Conservation (phyloP, 805 yeast species). For the Phaffomyces opuntiae region DNA sequence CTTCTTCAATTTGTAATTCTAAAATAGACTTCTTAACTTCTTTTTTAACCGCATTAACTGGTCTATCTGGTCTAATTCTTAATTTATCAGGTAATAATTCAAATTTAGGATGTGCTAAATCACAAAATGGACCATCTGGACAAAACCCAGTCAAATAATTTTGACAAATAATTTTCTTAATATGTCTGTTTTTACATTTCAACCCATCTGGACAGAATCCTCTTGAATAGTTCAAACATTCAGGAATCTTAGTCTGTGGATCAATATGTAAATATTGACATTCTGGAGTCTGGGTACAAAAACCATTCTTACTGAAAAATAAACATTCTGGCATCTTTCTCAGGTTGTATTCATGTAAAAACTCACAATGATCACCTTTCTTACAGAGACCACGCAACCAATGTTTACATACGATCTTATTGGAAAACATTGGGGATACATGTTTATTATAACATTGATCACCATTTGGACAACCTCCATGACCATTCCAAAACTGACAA, state of each 20-base stretch:
- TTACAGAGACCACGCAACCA: slow-evolving; percentile 97
- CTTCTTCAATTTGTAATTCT: slow-evolving; percentile 23
- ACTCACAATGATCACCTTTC: slow-evolving; percentile 94
- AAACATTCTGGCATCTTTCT: slow-evolving; percentile 96
- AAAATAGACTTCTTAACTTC: slow-evolving; percentile 16
- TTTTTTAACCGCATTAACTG: slow-evolving; percentile 10
- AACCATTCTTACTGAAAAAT: slow-evolving; percentile 71
- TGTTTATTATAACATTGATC: slow-evolving; percentile 83
- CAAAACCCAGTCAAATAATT: slow-evolving; percentile 85
- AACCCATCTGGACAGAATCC: slow-evolving; percentile 96
- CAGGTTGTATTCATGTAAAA: slow-evolving; percentile 87
- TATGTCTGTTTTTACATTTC: slow-evolving; percentile 72
- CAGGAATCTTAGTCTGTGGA: slow-evolving; percentile 82
- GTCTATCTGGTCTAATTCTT: slow-evolving; percentile 29
- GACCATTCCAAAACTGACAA: slow-evolving; percentile 64
- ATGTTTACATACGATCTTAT: slow-evolving; percentile 92
- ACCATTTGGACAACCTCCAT: slow-evolving; percentile 79
- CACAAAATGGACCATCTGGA: slow-evolving; percentile 73
- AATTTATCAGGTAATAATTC: slow-evolving; percentile 37
- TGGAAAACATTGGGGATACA: slow-evolving; percentile 54
- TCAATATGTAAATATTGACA: slow-evolving; percentile 90
- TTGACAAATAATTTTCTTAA: slow-evolving; percentile 70
- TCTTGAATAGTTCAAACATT: slow-evolving; percentile 71
- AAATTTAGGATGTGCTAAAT: slow-evolving; percentile 77
- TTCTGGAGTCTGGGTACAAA: slow-evolving; percentile 89